Base-by-base conservation (phyloP, 345 rosid species). In the Turnera subulata region DNA sequence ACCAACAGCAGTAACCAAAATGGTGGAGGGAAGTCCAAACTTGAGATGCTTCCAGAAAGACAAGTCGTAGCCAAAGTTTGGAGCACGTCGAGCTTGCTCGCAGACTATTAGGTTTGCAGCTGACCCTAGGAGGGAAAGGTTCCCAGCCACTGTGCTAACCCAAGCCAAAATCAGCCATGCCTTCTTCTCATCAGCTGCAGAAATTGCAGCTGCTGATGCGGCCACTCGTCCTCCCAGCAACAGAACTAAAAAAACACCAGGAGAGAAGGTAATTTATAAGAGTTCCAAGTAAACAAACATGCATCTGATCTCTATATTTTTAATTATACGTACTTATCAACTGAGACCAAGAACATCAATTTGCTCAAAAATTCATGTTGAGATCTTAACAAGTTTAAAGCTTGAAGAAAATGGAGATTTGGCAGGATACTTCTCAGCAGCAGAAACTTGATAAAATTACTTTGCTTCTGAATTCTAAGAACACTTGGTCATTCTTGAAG, bases 21-120 rank as follows among this genome's bases (percentile, higher is more conserved):
- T 59, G 44, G 96, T 84, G 11, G 96, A 88, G 32, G 98, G 98
- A 48, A 84, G 58, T 46, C 98, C 94, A 16, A 84, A 85, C 55
- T 76, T 82, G 19, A 91, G 72, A 51, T 91, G 96, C 25, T 67
- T 82, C 79, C 81, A 84, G 63, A 91, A 88, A 35, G 91, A 76
- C 23, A 88, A 69, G 6, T 74, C 80, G 77, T 85, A 84, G 1
- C 80, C 81, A 14, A 74, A 58, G 11, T 55, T 58, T 0, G 78
- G 72, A 44, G 88, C 71, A 4, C 88, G 71, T 14, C 76, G 66
- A 50, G 98, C 98, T 77, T 91, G 88, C 64, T 88, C 95, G 15
- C 98, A 84, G 53, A 88, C 92, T 47, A 88, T 88, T 80, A 91
- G 68, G 71, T 91, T 91, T 2, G 95, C 92, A 0, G 96, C 96